These are phyloP conservation scores for Dryadomyces quercivorus DNA, from an alignment of 2,329 filamentous ascomycete species.

Conservation along the genomic window DNA sequence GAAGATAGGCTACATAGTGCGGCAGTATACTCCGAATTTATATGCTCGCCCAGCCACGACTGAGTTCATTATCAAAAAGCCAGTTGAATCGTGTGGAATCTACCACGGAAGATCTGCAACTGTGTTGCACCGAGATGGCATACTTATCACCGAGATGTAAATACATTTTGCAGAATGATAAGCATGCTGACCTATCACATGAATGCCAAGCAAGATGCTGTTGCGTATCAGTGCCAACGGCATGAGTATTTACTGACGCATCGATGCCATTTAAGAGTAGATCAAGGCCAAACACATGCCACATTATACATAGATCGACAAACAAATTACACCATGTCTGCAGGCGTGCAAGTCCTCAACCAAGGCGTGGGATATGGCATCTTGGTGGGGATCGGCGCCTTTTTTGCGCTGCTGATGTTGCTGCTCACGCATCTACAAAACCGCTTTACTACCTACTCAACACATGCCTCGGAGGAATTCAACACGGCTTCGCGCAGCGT, in stretches of 20 bases:
- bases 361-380: constrained; percentile 34
- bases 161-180: background rate
- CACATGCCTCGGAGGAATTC: constrained; percentile 31
- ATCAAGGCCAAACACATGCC: background rate
- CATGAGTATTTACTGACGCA: no score
- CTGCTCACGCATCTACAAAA: constrained; percentile 24
- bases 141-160: background rate
- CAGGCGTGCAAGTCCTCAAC: constrained; percentile 5
- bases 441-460: constrained; percentile 24
- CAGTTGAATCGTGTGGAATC: background rate
- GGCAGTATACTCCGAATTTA: no score
- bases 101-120: background rate
- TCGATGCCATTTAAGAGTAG: background rate
- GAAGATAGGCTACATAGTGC: no score
- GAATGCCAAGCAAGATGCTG: background rate
- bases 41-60: no score
- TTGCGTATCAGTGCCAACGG: background rate
- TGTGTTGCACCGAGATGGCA: background rate
- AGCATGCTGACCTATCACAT: background rate
- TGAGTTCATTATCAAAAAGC: background rate
- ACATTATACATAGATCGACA: no score
- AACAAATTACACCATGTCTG: background rate
- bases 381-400: constrained; percentile 34
- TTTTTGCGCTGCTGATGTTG: constrained; percentile 29
- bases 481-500: constrained; percentile 31